Conservation (phyloP, 1,139 yeast species). For the Hyphopichia fennica region DNA sequence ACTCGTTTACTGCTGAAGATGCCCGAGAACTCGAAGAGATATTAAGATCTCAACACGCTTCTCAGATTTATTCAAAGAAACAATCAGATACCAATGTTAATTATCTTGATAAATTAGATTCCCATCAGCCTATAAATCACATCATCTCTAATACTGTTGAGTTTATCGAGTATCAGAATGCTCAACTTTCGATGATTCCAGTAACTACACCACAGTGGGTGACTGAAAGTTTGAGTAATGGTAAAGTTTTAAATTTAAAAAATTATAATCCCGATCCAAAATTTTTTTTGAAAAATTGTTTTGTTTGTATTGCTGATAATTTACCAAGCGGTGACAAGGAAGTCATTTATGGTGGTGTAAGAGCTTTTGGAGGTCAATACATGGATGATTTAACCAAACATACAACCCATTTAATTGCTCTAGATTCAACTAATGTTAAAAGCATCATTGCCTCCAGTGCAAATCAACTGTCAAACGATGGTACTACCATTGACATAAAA, state of each 20-base stretch:
- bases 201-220: slow-evolving; percentile 71
- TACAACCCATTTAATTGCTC: slow-evolving; percentile 77
- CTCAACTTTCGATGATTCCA: slow-evolving; percentile 61
- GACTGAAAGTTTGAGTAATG: slow-evolving; percentile 42
- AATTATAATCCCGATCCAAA: slow-evolving; percentile 69
- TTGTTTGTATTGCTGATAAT: slow-evolving; percentile 61
- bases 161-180: slow-evolving; percentile 54
- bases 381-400: slow-evolving; percentile 61
- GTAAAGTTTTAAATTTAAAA: slow-evolving; percentile 49
- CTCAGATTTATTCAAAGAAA: slow-evolving; percentile 20
- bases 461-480: slow-evolving; percentile 13
- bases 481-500: slow-evolving; percentile 44
- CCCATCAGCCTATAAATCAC: slow-evolving; percentile 37
- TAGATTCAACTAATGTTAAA: slow-evolving; percentile 52
- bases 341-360: slow-evolving; percentile 62
- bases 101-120: slow-evolving; percentile 15
- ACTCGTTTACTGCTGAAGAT: slow-evolving; percentile 20
- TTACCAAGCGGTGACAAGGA: slow-evolving; percentile 63
- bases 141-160: slow-evolving; percentile 55
- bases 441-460: slow-evolving; percentile 42
- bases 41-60: slow-evolving; percentile 22
- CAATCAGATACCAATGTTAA: slow-evolving; percentile 24
- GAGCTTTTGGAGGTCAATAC: slow-evolving; percentile 75
- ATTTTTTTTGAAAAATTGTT: slow-evolving; percentile 60
- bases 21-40: slow-evolving; percentile 17